Percentiles rank a stretch among this genome's conserved stretches.
Conservation (phyloP, 352 stramenopile species). For the Phytopythium oedochilum region DNA sequence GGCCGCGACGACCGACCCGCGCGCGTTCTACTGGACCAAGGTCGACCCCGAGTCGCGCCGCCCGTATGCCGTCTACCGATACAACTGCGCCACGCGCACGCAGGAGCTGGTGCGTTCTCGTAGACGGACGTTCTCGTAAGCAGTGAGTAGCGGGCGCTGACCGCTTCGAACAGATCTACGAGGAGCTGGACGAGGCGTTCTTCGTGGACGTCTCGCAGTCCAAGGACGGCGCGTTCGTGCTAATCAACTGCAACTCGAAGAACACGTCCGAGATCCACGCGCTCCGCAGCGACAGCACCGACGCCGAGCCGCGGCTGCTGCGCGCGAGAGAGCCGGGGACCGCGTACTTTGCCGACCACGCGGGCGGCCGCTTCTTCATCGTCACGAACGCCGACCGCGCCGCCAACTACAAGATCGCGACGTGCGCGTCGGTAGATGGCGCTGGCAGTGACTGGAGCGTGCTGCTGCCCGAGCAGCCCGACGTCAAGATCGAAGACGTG, state of each 20-base stretch:
- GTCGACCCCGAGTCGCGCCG: constrained; percentile 50
- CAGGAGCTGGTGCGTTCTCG: constrained; percentile 45
- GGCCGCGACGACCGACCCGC: constrained; percentile 13
- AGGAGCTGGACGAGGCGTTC: constrained; percentile 68
- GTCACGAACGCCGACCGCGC: constrained; percentile 76
- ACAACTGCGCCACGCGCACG: constrained; percentile 34
- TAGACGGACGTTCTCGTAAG: too few relatives aligned
- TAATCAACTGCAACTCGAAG: constrained; percentile 89
- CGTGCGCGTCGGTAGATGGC: background rate
- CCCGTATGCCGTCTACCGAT: constrained; percentile 59
- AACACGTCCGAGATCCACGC: constrained; percentile 81
- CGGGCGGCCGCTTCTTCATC: constrained; percentile 59
- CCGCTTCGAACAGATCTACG: constrained; percentile 47
- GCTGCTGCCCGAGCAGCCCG: constrained; percentile 41
- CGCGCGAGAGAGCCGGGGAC: constrained; percentile 46
- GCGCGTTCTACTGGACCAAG: constrained; percentile 71
- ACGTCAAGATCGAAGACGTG: constrained; percentile 87
- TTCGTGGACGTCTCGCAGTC: constrained; percentile 84
- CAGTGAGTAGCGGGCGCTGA: too few relatives aligned
- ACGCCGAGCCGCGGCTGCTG: constrained; percentile 34
- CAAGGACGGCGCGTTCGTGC: constrained; percentile 73
- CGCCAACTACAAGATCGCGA: constrained; percentile 74
- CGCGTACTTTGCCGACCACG: constrained; percentile 86
- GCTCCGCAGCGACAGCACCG: constrained; percentile 17
- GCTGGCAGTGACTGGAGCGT: constrained; percentile 31